Evolutionary conservation across 1,284 basidiomycete species (phyloP).

Genomic region (Xerocomus minutiporus): DNA sequence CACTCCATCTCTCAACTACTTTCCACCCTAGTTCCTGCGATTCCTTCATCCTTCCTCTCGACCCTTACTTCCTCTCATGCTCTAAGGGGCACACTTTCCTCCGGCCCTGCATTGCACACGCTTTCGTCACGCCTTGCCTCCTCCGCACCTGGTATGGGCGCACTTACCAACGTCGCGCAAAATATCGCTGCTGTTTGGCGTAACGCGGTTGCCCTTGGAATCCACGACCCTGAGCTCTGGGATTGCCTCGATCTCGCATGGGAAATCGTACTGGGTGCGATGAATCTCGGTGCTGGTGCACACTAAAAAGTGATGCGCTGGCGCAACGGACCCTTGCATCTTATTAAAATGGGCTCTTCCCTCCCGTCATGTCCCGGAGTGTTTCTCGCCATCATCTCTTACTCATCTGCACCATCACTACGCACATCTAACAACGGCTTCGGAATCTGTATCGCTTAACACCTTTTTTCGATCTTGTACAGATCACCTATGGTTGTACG

Average conservation of each 20-base stretch:
- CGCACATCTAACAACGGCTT: constrained; percentile 18
- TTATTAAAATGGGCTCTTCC: constrained; percentile 20
- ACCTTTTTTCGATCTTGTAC: constrained; percentile 7
- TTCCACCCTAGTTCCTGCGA: constrained; percentile 51
- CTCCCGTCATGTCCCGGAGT: constrained; percentile 9
- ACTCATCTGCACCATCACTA: constrained; percentile 20
- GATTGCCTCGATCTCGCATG: constrained; percentile 66
- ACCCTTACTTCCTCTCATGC: constrained; percentile 43
- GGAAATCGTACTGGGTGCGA: constrained; percentile 63
- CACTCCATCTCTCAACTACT: constrained; percentile 52
- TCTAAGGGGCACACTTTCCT: constrained; percentile 42
- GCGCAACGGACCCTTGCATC: constrained; percentile 15
- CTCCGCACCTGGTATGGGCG: constrained; percentile 40
- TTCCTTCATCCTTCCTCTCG: constrained; percentile 50
- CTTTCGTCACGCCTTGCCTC: constrained; percentile 48
- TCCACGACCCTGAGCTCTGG: constrained; percentile 65
- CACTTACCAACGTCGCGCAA: constrained; percentile 52
- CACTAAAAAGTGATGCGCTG: constrained; percentile 24
- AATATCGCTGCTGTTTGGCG: constrained; percentile 71
- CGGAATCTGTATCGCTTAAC: constrained; percentile 30
- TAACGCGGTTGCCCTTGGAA: constrained; percentile 64
- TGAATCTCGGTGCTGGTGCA: constrained; percentile 50
- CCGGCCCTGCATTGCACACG: constrained; percentile 43
- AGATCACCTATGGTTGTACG: constrained; percentile 24
- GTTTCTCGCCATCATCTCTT: constrained; percentile 26